Conservation (phyloP, 2,329 filamentous ascomycete species). For the Leptographium radiaticola region DNA sequence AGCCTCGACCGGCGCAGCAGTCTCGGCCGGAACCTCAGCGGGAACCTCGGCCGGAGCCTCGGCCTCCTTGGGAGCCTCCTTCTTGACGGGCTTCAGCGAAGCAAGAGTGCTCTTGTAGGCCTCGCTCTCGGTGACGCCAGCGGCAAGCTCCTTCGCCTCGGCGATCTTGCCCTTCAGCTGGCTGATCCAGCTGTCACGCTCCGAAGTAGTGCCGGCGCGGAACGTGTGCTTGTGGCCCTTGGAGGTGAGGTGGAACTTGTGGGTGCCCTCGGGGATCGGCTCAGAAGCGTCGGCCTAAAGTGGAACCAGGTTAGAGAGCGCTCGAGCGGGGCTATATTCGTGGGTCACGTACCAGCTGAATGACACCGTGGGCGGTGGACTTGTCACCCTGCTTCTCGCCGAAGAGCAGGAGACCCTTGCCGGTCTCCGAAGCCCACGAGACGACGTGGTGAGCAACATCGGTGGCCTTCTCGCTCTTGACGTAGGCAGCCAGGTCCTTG, state of each 20-base stretch:
- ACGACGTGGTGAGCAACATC: conserved; percentile 62
- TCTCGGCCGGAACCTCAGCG: conserved; percentile 10
- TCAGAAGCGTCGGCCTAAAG: conserved; percentile 48
- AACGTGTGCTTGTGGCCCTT: conserved; percentile 88
- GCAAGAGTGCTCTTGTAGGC: conserved; percentile 79
- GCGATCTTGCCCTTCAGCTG: conserved; percentile 71
- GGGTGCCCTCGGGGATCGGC: conserved; percentile 58
- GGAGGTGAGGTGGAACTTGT: conserved; percentile 77
- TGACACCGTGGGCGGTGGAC: conserved; percentile 63
- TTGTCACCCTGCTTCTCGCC: conserved; percentile 76
- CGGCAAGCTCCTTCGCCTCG: conserved; percentile 71
- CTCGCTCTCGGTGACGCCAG: conserved; percentile 63
- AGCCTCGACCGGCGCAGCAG: conserved; percentile 5
- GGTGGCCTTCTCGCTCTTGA: conserved; percentile 78
- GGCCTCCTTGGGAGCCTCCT: conserved; percentile 18
- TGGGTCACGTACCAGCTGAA: conserved; percentile 59
- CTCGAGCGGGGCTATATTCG: too few species aligned
- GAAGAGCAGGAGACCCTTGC: conserved; percentile 89
- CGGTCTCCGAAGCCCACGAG: conserved; percentile 85
- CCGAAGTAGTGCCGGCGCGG: conserved; percentile 60
- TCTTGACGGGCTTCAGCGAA: conserved; percentile 44
- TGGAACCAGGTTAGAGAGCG: neutral
- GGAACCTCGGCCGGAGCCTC: conserved; percentile 13
- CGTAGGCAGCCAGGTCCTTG: conserved; percentile 62
- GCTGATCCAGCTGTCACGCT: conserved; percentile 87